Percentiles rank a stretch among this genome's conserved stretches.
phyloP scores from a whole-genome alignment of 2,329 filamentous ascomycete species.

The Hymenoscyphus fructigenus region DNA sequence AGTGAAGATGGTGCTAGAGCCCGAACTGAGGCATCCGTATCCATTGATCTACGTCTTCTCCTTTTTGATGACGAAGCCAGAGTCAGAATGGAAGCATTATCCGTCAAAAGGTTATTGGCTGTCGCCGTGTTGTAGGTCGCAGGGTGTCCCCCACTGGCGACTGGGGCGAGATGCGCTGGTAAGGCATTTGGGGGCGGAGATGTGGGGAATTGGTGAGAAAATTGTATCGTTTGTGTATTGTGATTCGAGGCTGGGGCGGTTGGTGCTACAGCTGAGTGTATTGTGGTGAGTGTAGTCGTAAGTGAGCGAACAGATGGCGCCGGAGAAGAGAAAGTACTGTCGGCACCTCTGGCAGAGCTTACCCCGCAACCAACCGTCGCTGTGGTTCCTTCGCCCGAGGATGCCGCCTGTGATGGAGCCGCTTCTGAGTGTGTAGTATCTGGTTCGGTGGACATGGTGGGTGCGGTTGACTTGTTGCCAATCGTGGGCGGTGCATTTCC shows the following conservation, averaged over 20 bases:
- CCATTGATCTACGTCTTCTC: conserved; percentile 73
- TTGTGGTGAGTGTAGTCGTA: conserved; percentile 81
- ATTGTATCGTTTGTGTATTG: conserved; percentile 48
- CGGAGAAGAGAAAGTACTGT: conserved; percentile 79
- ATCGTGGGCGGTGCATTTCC: conserved; percentile 58
- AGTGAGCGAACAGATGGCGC: conserved; percentile 78
- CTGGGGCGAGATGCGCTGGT: conserved; percentile 64
- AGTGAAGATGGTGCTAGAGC: conserved; percentile 80
- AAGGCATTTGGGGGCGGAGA: conserved; percentile 69
- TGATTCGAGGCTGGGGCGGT: conserved; percentile 40
- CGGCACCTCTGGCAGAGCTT: conserved; percentile 64
- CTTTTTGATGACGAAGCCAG: conserved; percentile 81
- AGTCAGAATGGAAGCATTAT: conserved; percentile 84
- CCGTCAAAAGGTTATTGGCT: conserved; percentile 77
- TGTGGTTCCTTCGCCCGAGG: conserved; percentile 70
- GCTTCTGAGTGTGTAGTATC: conserved; percentile 73
- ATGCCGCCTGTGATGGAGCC: conserved; percentile 70
- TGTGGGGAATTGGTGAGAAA: conserved; percentile 64
- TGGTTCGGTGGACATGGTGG: conserved; percentile 77
- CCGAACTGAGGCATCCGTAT: conserved; percentile 82
- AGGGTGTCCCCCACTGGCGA: conserved; percentile 50
- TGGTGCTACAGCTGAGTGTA: conserved; percentile 65
- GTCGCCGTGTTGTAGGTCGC: conserved; percentile 76
- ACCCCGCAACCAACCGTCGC: conserved; percentile 68
- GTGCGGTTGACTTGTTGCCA: conserved; percentile 58